phyloP scores from a whole-genome alignment of 2,329 filamentous ascomycete species.

The Trichoderma semiorbis region DNA sequence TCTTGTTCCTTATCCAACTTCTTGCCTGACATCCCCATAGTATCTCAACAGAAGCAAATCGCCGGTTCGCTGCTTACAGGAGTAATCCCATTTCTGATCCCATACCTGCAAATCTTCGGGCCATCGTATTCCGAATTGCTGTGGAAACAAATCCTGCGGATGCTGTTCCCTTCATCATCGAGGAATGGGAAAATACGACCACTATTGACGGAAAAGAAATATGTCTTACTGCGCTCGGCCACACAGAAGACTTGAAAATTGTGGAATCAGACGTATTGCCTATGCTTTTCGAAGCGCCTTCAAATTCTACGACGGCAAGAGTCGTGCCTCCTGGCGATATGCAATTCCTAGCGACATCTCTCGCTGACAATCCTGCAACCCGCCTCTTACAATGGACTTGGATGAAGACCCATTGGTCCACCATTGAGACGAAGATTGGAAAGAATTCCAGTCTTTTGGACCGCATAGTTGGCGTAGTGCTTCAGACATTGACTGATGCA shows the following conservation, averaged over 20 bases:
- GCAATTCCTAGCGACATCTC: neutral
- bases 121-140: neutral
- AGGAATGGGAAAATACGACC: neutral
- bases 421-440: neutral
- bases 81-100: neutral
- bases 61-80: neutral
- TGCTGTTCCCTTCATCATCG: neutral
- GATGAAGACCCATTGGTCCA: neutral
- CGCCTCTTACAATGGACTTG: neutral
- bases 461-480: neutral
- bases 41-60: neutral
- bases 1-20: neutral
- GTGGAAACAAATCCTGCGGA: neutral
- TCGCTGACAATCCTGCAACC: neutral
- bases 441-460: neutral
- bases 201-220: neutral
- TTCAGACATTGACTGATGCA: neutral
- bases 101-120: neutral
- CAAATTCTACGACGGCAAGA: neutral
- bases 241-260: neutral
- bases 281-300: neutral
- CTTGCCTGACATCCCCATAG: neutral
- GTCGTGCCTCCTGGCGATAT: neutral
- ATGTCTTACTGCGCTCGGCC: neutral
- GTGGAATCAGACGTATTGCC: neutral